phyloP scores from a whole-genome alignment of 768 basidiomycete genomes.

The Leucosporidium creatinivorum region DNA sequence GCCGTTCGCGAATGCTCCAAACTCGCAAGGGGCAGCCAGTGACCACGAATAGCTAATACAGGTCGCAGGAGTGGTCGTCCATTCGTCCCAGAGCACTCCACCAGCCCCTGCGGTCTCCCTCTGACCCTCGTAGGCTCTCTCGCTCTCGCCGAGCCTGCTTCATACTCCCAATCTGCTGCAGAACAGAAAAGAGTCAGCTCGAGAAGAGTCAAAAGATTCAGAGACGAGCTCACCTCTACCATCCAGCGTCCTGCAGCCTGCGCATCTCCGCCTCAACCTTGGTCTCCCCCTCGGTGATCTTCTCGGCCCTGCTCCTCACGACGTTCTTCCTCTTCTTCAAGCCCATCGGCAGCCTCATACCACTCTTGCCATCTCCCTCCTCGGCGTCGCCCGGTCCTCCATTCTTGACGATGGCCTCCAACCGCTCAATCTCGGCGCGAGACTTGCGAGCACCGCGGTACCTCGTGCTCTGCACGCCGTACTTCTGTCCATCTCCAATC shows the following conservation, averaged over 20 bases:
- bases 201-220: not conserved
- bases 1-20: too few species aligned
- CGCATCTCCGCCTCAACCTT: constrained; percentile 26
- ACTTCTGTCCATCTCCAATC: constrained; percentile 31
- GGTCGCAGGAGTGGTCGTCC: too few species aligned
- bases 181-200: not conserved
- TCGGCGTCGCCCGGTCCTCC: constrained; percentile 14
- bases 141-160: too few species aligned
- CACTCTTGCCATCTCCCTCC: constrained; percentile 12
- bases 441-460: constrained; percentile 30
- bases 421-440: constrained; percentile 12
- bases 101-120: too few species aligned
- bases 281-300: constrained; percentile 1
- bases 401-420: constrained; percentile 2
- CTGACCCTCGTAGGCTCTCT: too few species aligned
- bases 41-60: too few species aligned
- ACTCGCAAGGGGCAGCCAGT: too few species aligned
- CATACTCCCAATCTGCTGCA: not conserved
- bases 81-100: too few species aligned
- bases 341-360: constrained; percentile 15
- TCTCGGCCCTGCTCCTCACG: constrained; percentile 21
- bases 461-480: constrained; percentile 15
- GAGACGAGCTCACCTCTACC: constrained; percentile 4
- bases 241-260: constrained; percentile 20
- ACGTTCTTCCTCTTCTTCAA: constrained; percentile 28